phyloP scores from a whole-genome alignment of 1,139 yeast genomes.

The Hanseniaspora uvarum region DNA sequence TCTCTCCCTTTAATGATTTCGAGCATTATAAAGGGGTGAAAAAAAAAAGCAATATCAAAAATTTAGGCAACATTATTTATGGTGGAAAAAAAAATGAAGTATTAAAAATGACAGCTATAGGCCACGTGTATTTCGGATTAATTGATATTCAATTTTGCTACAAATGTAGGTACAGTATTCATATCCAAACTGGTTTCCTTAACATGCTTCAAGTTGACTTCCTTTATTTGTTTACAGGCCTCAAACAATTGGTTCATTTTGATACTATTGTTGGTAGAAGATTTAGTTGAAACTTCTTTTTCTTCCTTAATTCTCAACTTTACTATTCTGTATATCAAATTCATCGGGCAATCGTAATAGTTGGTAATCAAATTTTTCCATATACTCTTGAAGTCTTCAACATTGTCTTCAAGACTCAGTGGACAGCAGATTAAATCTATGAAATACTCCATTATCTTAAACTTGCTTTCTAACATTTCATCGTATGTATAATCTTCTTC shows the following conservation, averaged over 20 bases:
- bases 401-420: constrained; percentile 26
- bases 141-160: constrained; percentile 5
- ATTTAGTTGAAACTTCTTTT: constrained; percentile 28
- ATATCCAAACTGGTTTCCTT: constrained; percentile 8
- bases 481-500: constrained; percentile 20
- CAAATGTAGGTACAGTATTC: constrained; percentile 15
- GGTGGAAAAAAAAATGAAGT: background rate
- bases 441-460: constrained; percentile 61
- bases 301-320: constrained; percentile 34
- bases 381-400: constrained; percentile 44
- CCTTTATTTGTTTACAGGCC: constrained; percentile 18
- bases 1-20: no score
- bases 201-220: constrained; percentile 18
- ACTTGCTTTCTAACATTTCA: constrained; percentile 29
- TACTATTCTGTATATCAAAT: constrained; percentile 47
- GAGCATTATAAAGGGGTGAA: no score
- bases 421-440: constrained; percentile 54
- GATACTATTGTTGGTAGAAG: constrained; percentile 23
- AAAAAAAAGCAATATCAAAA: no score
- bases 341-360: constrained; percentile 58
- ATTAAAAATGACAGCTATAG: background rate
- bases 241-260: constrained; percentile 18
- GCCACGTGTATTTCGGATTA: background rate
- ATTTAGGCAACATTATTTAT: background rate
- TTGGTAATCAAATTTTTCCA: constrained; percentile 50